A percentile compares a stretch with the other conserved stretches of the same genome.
phyloP scores from a whole-genome alignment of 495 filamentous ascomycete species.

The Staphylotrichum tortipilum region DNA sequence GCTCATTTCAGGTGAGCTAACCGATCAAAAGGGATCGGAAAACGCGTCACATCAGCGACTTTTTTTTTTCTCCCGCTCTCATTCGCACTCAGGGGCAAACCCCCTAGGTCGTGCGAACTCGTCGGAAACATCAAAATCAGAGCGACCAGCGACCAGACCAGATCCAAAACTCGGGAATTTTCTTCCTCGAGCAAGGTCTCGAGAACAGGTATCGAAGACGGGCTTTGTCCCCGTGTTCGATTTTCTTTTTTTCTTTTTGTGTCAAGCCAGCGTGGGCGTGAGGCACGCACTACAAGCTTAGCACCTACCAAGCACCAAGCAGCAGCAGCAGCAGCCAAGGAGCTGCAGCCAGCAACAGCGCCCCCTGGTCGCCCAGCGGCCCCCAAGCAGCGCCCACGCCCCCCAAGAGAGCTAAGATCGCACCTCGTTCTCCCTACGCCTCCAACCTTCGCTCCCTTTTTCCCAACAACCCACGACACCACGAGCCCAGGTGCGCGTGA shows the following conservation, averaged over 20 bases:
- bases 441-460: conserved; percentile 15
- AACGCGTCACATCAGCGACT: not conserved
- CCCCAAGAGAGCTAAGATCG: conserved; percentile 15
- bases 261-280: not conserved
- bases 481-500: too few relatives aligned
- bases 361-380: conserved; percentile 16
- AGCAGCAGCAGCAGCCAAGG: too few relatives aligned
- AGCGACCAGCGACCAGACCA: not conserved
- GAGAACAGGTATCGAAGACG: not conserved
- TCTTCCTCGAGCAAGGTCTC: not conserved
- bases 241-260: not conserved
- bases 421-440: conserved; percentile 8
- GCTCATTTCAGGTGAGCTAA: not conserved
- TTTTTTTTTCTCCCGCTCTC: too few relatives aligned
- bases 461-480: conserved; percentile 6
- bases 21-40: not conserved
- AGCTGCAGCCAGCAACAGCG: too few relatives aligned
- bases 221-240: not conserved
- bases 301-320: too few relatives aligned
- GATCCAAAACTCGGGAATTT: too few relatives aligned
- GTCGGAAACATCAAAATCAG: not conserved
- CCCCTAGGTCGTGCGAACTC: too few relatives aligned
- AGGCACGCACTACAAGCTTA: conserved; percentile 3
- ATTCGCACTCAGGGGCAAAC: not conserved
- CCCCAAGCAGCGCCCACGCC: too few relatives aligned